Base-by-base conservation (phyloP, 139 green algal species). In the Zygnema circumcarinatum region DNA sequence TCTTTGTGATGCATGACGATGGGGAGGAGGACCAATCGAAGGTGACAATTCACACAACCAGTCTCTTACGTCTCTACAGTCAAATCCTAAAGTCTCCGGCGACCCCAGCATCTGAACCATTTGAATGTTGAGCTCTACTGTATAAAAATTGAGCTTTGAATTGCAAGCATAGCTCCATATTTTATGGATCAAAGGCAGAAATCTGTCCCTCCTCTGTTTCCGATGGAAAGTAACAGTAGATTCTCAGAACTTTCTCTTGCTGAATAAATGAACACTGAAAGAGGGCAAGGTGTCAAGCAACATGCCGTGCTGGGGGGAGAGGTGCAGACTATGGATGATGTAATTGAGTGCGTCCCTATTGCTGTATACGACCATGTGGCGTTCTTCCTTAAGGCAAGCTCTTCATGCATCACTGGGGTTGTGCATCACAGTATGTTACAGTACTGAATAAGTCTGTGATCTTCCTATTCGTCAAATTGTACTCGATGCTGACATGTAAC, bases 271-370 rank as follows among this genome's bases (percentile, higher is more conserved):
- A n/a, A n/a, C n/a, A n/a, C n/a, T n/a, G n/a, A n/a, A n/a, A n/a
- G n/a, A n/a, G n/a, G n/a, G n/a, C n/a, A n/a, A n/a, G n/a, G n/a
- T n/a, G n/a, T n/a, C n/a, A n/a, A n/a, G n/a, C n/a, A n/a, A n/a
- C n/a, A n/a, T n/a, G n/a, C n/a, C n/a, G n/a, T n/a, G n/a, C n/a
- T n/a, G n/a, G n/a, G n/a, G n/a, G n/a, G n/a, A 53, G 3, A 7
- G 38, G 39, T 38, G 39, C 33, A 89, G 76, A 35, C 33, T 1
- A 2, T 87, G 22, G 76, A 40, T 1, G 39, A 69, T 32, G 29
- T 86, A 82, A 94, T 95, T 83, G 93, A 95, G 86, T 94, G 93
- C 76, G 87, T 75, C 0, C 92, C 92, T 33, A 39, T 74, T 35
- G 86, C 89, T 16, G 74, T 95, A 38, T 81, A 91, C 52, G 92